A percentile compares a stretch with the other conserved stretches of the same genome.
Conservation (phyloP, 495 filamentous ascomycete species). For the Jackrogersella multiformis region DNA sequence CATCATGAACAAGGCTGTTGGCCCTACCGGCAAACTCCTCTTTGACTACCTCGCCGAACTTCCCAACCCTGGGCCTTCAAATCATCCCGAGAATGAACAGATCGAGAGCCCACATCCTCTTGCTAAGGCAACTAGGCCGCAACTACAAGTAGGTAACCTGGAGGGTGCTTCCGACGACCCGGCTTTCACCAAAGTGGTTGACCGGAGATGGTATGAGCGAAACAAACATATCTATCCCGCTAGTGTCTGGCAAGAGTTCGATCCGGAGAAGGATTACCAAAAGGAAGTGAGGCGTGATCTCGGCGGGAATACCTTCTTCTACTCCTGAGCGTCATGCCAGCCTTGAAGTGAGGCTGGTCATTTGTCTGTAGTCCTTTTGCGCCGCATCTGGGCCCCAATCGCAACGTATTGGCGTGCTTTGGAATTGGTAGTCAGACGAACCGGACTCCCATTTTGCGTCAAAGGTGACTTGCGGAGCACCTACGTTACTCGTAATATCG, state of each 20-base stretch:
- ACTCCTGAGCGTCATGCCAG: conserved; percentile 54
- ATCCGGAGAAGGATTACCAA: conserved; percentile 85
- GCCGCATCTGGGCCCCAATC: too few relatives aligned
- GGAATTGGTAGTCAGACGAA: neutral
- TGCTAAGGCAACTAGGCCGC: conserved; percentile 56
- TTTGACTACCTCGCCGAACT: conserved; percentile 77
- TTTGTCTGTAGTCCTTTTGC: neutral
- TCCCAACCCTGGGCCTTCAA: conserved; percentile 35
- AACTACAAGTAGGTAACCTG: conserved; percentile 54
- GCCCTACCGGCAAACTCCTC: conserved; percentile 73
- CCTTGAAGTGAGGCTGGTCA: neutral
- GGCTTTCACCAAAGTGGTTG: conserved; percentile 90
- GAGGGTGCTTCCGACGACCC: conserved; percentile 85
- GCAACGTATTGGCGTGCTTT: neutral
- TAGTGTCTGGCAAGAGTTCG: conserved; percentile 94
- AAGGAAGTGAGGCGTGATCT: conserved; percentile 82
- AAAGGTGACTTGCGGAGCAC: conserved; percentile 1
- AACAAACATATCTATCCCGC: conserved; percentile 99
- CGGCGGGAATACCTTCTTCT: conserved; percentile 94
- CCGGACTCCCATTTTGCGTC: neutral
- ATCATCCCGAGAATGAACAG: conserved; percentile 21
- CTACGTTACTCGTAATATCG: neutral
- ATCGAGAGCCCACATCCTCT: conserved; percentile 25
- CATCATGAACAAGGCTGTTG: conserved; percentile 83
- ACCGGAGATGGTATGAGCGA: conserved; percentile 93